phyloP scores from a whole-genome alignment of 257 asterid genomes.

The Agastache rugosa region DNA sequence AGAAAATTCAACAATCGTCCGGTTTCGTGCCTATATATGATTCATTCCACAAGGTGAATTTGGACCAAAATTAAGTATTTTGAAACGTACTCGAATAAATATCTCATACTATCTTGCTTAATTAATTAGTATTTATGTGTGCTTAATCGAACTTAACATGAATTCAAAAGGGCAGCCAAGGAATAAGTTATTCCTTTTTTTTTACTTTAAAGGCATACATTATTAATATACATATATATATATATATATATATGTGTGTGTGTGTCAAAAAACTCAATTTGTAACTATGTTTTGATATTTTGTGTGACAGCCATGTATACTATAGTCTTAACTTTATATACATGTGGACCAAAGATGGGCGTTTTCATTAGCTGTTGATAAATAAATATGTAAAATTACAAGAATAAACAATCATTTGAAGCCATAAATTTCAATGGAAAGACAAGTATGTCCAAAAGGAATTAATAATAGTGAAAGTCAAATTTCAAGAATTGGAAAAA shows the following conservation, averaged over 20 bases:
- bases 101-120: neutral
- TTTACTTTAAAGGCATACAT: neutral
- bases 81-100: neutral
- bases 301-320: slow-evolving; percentile 25
- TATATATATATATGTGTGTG: too few relatives aligned
- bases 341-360: slow-evolving; percentile 30
- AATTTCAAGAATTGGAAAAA: neutral
- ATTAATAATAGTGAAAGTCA: neutral
- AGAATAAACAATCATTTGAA: neutral
- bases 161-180: neutral
- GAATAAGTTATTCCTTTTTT: neutral
- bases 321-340: slow-evolving; percentile 8
- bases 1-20: neutral
- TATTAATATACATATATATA: neutral
- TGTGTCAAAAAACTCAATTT: neutral
- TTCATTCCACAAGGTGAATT: neutral
- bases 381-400: neutral
- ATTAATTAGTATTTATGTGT: neutral
- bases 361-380: slow-evolving; percentile 30
- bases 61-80: neutral
- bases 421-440: slow-evolving; percentile 7
- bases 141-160: neutral
- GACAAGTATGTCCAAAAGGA: slow-evolving; percentile 15
- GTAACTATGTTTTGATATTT: slow-evolving; percentile 23
- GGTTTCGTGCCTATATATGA: neutral